These are phyloP conservation scores for Apiospora sp. DNA, from an alignment of 2,329 filamentous ascomycete genomes.

Conservation along the genomic window DNA sequence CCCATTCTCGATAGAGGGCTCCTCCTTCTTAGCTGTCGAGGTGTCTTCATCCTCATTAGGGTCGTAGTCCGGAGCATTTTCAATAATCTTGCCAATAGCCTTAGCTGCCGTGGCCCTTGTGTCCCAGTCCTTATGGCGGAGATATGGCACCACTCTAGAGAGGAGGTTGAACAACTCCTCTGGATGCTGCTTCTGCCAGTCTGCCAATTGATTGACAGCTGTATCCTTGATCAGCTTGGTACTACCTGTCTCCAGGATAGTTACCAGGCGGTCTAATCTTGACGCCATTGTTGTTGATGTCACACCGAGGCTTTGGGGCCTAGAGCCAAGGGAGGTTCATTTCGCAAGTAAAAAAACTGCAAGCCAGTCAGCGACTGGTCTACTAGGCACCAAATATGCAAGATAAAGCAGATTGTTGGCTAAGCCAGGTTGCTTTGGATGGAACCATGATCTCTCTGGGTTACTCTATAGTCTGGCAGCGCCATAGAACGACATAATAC, in stretches of 20 bases:
- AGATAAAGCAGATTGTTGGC: constrained; percentile 3
- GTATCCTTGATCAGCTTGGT: constrained; percentile 96
- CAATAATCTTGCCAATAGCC: constrained; percentile 91
- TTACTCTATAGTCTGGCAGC: constrained; percentile 22
- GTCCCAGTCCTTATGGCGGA: constrained; percentile 96
- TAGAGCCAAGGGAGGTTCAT: constrained; percentile 29
- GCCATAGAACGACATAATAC: constrained; percentile 16
- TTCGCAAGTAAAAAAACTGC: constrained; percentile 19
- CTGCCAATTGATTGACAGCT: constrained; percentile 93
- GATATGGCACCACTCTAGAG: constrained; percentile 91
- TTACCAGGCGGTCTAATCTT: constrained; percentile 49
- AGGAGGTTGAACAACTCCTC: constrained; percentile 97
- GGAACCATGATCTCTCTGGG: constrained; percentile 18
- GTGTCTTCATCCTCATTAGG: constrained; percentile 78
- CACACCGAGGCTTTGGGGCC: constrained; percentile 28
- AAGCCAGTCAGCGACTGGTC: constrained; percentile 23
- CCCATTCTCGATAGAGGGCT: constrained; percentile 48
- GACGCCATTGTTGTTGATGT: constrained; percentile 55
- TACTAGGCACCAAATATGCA: constrained; percentile 18
- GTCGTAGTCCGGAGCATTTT: constrained; percentile 87
- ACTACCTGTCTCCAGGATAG: constrained; percentile 91
- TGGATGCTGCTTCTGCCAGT: constrained; percentile 97
- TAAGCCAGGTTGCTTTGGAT: constrained; percentile 10
- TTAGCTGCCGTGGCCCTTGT: constrained; percentile 92
- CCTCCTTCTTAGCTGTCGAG: constrained; percentile 53